Evolutionary conservation across 2,329 filamentous ascomycete species (phyloP).

Genomic region (Aureobasidium sp.): DNA sequence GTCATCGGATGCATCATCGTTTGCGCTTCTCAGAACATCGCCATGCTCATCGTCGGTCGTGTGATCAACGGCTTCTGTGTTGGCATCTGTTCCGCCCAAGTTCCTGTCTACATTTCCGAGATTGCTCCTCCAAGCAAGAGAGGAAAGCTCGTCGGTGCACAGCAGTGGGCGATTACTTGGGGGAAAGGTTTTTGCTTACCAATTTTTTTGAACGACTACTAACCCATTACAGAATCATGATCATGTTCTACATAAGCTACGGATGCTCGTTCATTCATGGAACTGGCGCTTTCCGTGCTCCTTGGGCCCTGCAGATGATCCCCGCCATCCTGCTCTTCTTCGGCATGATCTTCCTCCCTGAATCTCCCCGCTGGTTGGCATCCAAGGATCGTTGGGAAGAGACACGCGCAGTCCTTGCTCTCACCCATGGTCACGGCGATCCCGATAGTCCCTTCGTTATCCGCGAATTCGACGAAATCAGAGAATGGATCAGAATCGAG

Average conservation of each 20-base stretch:
- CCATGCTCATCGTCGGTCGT: conserved; percentile 64
- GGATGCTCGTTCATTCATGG: conserved; percentile 55
- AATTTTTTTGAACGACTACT: not conserved
- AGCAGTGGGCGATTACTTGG: conserved; percentile 65
- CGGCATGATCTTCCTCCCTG: conserved; percentile 38
- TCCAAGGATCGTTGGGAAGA: conserved; percentile 39
- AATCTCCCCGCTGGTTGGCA: conserved; percentile 40
- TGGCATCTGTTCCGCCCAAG: conserved; percentile 63
- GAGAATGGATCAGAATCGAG: conserved; percentile 62
- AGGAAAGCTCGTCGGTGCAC: conserved; percentile 59
- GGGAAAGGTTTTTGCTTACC: conserved; percentile 19
- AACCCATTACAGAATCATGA: conserved; percentile 38
- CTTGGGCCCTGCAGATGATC: conserved; percentile 47
- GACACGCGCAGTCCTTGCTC: conserved; percentile 31
- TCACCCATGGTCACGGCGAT: conserved; percentile 33
- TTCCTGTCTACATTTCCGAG: conserved; percentile 61
- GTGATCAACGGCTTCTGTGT: conserved; percentile 65
- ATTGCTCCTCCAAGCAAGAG: conserved; percentile 50
- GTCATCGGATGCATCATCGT: conserved; percentile 54
- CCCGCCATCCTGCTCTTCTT: conserved; percentile 37
- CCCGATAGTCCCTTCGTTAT: conserved; percentile 46
- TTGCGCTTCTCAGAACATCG: conserved; percentile 55
- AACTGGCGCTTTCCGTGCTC: conserved; percentile 51
- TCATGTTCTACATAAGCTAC: conserved; percentile 61
- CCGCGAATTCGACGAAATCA: conserved; percentile 63